Evolutionary conservation across 495 filamentous ascomycete species (phyloP).

Genomic region (Clohesyomyces aquaticus): DNA sequence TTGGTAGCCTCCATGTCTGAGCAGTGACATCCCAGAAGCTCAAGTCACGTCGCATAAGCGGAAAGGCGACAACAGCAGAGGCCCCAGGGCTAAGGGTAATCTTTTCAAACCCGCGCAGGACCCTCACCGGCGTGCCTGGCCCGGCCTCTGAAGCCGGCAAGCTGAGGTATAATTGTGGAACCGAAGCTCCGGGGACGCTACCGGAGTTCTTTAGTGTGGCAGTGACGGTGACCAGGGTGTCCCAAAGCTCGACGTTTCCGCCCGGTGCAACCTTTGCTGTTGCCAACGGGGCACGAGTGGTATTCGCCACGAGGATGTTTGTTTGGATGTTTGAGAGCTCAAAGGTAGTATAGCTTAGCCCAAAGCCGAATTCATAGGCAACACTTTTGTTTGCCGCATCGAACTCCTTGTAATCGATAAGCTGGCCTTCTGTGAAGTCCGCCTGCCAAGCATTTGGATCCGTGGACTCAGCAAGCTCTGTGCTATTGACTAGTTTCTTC

Average conservation of each 20-base stretch:
- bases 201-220: conserved; percentile 58
- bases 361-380: conserved; percentile 55
- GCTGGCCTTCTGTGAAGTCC: conserved; percentile 53
- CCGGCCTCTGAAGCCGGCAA: conserved; percentile 37
- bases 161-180: conserved; percentile 60
- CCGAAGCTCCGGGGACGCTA: conserved; percentile 55
- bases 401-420: conserved; percentile 60
- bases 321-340: conserved; percentile 21
- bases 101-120: conserved; percentile 63
- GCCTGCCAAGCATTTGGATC: conserved; percentile 33
- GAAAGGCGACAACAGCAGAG: conserved; percentile 51
- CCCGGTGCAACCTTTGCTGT: conserved; percentile 28
- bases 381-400: conserved; percentile 50
- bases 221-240: conserved; percentile 48
- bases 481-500: conserved; percentile 46
- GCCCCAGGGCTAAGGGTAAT: conserved; percentile 50
- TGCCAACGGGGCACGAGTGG: conserved; percentile 7
- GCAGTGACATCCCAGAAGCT: conserved; percentile 57
- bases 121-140: conserved; percentile 47
- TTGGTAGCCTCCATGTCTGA: conserved; percentile 58
- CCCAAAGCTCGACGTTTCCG: conserved; percentile 32
- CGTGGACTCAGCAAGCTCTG: conserved; percentile 19
- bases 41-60: conserved; percentile 55
- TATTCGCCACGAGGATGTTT: not conserved
- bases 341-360: conserved; percentile 41